Base-by-base conservation (phyloP, 768 basidiomycete species). In the Mycena galericulata region DNA sequence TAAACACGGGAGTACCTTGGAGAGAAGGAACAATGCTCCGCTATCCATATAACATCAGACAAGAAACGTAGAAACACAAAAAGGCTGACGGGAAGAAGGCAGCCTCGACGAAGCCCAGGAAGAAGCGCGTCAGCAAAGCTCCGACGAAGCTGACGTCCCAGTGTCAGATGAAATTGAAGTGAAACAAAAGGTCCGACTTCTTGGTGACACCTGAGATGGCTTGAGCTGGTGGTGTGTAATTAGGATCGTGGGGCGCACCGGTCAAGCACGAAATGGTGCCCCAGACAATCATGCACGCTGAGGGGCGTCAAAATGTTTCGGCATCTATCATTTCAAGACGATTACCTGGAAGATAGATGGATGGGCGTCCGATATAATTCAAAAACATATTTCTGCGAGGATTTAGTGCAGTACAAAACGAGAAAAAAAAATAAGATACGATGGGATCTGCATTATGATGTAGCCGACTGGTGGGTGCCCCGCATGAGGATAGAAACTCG, bases 361-460 rank as follows among this genome's bases (percentile, higher is more conserved):
- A 92, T 2, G 92, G 93, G 73, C 84, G 81, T 45, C 90, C 92
- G 20, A 91, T 86, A 71, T 86, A 82, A 74, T 92, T 89, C 46
- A 94, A 76, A 69, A 93, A 87, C 88, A 94, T 92, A 70, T 94
- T 94, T 20, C 92, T 94, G 71, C 8, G 34, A 22, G 10, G 10
- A 27, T 5, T 43, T 17, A 15, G 17, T 43, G 41, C 40, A 20
- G 32, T 53, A n/a, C 14, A 14, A 49, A 49, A 15, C 34, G 18
- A 17, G 15, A 22, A 32, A 62, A 34, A 30, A 34, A 79, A 89
- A 79, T 72, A 91, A 89, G 90, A 92, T 45, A 26, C 20, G 24
- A 54, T 1, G 92, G 92, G 60, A 94, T 85, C 75, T 94, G 92
- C 92, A 93, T 92, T 41, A 92, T 77, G 64, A 91, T 91, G 74